These are phyloP conservation scores for Xylaria sp. DNA, from an alignment of 2,329 filamentous ascomycete genomes.

Conservation along the genomic window DNA sequence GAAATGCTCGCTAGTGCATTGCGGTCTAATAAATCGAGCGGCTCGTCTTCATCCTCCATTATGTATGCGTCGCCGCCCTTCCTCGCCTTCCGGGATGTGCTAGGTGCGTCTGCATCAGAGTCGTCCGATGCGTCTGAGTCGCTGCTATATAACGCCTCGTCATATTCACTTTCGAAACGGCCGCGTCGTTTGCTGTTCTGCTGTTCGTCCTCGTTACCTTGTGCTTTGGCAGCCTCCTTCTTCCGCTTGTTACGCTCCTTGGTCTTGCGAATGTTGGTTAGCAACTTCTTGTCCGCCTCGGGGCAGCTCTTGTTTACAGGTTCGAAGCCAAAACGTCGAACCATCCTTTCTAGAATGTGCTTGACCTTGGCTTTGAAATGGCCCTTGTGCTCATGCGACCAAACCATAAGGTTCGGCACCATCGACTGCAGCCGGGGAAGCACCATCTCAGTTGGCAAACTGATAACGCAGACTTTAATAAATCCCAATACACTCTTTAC, in stretches of 20 bases:
- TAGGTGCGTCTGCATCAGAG: slow-evolving; percentile 67
- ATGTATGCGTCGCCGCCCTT: slow-evolving; percentile 83
- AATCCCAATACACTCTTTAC: slow-evolving; percentile 95
- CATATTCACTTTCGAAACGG: slow-evolving; percentile 91
- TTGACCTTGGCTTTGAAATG: slow-evolving; percentile 98
- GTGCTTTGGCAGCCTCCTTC: slow-evolving; percentile 74
- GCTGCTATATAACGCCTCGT: slow-evolving; percentile 93
- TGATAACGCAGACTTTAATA: slow-evolving; percentile 93
- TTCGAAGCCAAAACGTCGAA: slow-evolving; percentile 88
- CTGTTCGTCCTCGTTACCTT: slow-evolving; percentile 65
- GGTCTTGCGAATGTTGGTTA: slow-evolving; percentile 94
- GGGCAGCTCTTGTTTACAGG: slow-evolving; percentile 83
- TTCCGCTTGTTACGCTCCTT: slow-evolving; percentile 91
- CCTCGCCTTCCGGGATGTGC: slow-evolving; percentile 57
- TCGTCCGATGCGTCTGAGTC: slow-evolving; percentile 72
- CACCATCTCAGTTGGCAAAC: slow-evolving; percentile 82
- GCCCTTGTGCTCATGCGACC: slow-evolving; percentile 98
- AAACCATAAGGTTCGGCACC: slow-evolving; percentile 90
- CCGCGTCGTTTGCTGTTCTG: slow-evolving; percentile 61
- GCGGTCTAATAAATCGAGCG: slow-evolving; percentile 90
- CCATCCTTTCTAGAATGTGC: slow-evolving; percentile 95
- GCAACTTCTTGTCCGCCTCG: slow-evolving; percentile 86
- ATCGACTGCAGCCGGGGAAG: slow-evolving; percentile 79
- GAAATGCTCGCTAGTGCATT: slow-evolving; percentile 93
- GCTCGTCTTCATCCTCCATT: slow-evolving; percentile 92